Base-by-base conservation (phyloP, 768 basidiomycete genomes). In the Naganishia friedmannii region DNA sequence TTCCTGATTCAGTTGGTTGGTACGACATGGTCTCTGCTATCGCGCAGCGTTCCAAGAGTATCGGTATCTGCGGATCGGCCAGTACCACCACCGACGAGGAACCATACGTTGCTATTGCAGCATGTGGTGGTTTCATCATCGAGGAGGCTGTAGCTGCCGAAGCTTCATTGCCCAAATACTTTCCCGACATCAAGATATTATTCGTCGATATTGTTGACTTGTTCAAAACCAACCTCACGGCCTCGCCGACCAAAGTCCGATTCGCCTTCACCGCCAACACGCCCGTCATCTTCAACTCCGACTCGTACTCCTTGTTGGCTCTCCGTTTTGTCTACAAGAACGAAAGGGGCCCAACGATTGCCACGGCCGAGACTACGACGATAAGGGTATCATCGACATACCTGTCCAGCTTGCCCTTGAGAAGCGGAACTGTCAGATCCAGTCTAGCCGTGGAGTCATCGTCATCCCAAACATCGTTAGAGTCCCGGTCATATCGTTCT, bases 91-190 rank as follows among this genome's bases (percentile, higher is more conserved):
- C 65, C 1, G 58, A 67, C 39, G 70, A 71, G 45, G 69, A 65
- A n/a, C 70, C 70, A 17, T 66, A 71, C 34, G 19, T 71, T 13
- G 66, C 68, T 46, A 67, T 71, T 48, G 66, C 66, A 4, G 55
- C 66, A 17, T 67, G 66, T 74, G 92, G 92, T 70, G 70, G 89
- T 39, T 91, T 92, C 79, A 84, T 90, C 42, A 93, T 90, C 0
- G 88, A 90, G 74, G 92, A 94, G 77, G 88, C 91, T 65, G 87
- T 93, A 74, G 88, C 90, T 1, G 91, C 92, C 0, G 89, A 90
- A 0, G 86, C 87, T 1, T 84, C 92, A 26, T 86, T 93, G 31
- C 88, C 87, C 75, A 85, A 86, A 75, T 80, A 85, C 32, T 82
- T 83, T 19, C 88, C 89, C 2, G 84, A 84, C 12, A 83, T 94